phyloP scores from a whole-genome alignment of 805 yeast genomes.

The Starmerella vaccinii region DNA sequence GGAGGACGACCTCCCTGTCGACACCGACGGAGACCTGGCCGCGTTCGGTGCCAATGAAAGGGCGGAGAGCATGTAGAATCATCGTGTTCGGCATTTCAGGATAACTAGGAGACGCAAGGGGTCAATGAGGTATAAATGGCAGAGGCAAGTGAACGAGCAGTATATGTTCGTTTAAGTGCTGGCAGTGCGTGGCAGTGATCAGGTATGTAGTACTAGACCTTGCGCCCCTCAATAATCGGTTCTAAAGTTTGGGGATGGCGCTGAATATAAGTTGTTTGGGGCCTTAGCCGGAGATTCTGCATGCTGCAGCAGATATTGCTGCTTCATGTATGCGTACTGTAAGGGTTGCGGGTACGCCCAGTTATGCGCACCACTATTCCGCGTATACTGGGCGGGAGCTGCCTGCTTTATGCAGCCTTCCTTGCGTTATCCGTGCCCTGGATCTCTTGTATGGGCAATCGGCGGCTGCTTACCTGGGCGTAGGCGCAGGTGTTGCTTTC shows the following conservation, averaged over 20 bases:
- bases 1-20: constrained; percentile 64
- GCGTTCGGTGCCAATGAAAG: constrained; percentile 84
- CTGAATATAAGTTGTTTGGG: background rate
- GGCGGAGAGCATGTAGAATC: constrained; percentile 67
- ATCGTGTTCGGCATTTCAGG: background rate
- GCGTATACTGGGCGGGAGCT: background rate
- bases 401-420: background rate
- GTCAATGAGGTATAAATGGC: background rate
- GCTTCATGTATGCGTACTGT: background rate
- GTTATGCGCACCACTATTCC: background rate
- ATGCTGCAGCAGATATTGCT: constrained; percentile 3
- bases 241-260: background rate
- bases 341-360: background rate
- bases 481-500: background rate
- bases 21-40: constrained; percentile 73
- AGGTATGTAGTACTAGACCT: background rate
- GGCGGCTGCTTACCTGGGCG: background rate
- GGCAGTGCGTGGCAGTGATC: background rate
- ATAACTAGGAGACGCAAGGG: background rate
- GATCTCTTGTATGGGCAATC: background rate
- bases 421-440: background rate
- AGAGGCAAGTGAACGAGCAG: background rate
- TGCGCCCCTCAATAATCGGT: background rate
- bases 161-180: too few relatives aligned
- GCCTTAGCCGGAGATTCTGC: background rate